These are phyloP conservation scores for Steccherinum ochraceum DNA, from an alignment of 768 basidiomycete genomes.

Conservation along the genomic window DNA sequence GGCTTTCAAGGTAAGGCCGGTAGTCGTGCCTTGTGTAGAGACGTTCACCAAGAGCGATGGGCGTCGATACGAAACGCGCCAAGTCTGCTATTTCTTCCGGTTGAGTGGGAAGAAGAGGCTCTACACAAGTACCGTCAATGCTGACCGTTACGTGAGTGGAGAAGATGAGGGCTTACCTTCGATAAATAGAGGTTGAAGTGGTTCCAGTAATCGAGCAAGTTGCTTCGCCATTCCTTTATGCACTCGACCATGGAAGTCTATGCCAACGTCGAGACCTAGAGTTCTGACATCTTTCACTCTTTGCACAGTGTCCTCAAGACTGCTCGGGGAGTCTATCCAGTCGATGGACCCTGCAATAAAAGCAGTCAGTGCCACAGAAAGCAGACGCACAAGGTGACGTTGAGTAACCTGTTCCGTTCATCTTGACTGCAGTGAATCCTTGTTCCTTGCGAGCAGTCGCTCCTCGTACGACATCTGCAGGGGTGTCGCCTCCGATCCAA, in stretches of 20 bases:
- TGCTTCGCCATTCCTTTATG: constrained; percentile 69
- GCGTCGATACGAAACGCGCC: constrained; percentile 45
- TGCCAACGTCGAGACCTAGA: constrained; percentile 55
- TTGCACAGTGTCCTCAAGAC: constrained; percentile 43
- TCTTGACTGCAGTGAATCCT: constrained; percentile 68
- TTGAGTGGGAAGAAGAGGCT: constrained; percentile 55
- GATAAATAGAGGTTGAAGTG: constrained; percentile 56
- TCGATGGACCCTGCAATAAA: constrained; percentile 11
- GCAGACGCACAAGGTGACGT: background rate
- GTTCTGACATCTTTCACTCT: constrained; percentile 39
- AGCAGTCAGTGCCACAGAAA: too few relatives aligned
- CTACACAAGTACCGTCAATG: constrained; percentile 18
- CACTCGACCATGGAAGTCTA: constrained; percentile 66
- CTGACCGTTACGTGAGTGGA: background rate
- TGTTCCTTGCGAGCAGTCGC: constrained; percentile 50
- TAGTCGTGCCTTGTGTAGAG: constrained; percentile 58
- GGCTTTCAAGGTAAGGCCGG: constrained; percentile 56
- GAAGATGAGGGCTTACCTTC: constrained; percentile 35
- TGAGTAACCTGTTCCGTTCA: constrained; percentile 51
- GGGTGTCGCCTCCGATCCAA: constrained; percentile 47
- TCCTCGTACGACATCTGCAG: constrained; percentile 40
- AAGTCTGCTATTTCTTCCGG: constrained; percentile 58
- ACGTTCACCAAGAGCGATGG: constrained; percentile 60
- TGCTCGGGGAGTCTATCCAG: constrained; percentile 54
- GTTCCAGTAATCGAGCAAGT: constrained; percentile 54